These are phyloP conservation scores for Podospora anserina DNA, from an alignment of 495 filamentous ascomycete species.

Conservation along the genomic window DNA sequence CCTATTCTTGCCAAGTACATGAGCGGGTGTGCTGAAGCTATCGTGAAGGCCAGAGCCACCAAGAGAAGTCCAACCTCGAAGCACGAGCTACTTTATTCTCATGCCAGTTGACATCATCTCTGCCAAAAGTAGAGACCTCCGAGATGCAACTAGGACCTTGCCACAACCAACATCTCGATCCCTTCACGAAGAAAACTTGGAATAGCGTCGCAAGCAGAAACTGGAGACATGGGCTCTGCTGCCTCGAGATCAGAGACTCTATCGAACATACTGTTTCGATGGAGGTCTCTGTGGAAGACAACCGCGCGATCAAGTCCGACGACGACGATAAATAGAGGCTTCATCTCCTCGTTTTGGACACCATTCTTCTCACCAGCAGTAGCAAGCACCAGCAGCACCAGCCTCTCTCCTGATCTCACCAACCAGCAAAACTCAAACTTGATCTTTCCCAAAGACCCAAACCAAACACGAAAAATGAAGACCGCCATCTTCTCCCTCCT, in stretches of 20 bases:
- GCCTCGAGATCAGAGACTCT: neutral
- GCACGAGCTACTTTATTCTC: neutral
- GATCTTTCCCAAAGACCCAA: neutral
- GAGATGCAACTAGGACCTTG: constrained; percentile 10
- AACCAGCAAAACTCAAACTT: neutral
- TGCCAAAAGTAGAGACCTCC: neutral
- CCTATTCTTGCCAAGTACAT: neutral
- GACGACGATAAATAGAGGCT: constrained; percentile 14
- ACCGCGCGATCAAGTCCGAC: neutral
- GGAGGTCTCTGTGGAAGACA: neutral
- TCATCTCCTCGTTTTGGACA: neutral
- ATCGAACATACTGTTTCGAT: neutral
- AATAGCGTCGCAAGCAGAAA: neutral
- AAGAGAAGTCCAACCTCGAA: neutral
- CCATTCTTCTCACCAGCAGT: constrained; percentile 11
- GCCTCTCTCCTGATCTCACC: neutral
- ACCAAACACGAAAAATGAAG: constrained; percentile 35
- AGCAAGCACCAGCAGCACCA: constrained; percentile 9
- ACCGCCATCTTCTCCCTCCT: constrained; percentile 34
- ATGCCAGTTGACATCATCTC: constrained; percentile 11
- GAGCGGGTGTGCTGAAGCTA: neutral
- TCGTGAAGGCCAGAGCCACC: neutral
- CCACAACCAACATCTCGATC: neutral
- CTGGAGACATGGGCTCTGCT: neutral
- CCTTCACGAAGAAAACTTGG: neutral